Base-by-base conservation (phyloP, 345 rosid genomes). In the Erucastrum elatum region DNA sequence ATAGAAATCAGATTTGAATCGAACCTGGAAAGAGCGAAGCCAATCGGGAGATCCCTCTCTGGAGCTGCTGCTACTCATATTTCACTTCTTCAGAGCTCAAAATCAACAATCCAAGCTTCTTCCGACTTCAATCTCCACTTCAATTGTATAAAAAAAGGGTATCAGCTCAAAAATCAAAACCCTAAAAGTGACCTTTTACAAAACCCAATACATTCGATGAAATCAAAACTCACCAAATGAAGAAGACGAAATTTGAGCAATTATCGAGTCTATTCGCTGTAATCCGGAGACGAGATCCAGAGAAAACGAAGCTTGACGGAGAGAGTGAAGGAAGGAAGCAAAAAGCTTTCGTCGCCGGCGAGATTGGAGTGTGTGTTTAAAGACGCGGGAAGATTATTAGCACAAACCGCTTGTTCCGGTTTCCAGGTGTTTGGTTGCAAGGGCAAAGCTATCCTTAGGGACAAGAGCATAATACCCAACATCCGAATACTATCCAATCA, bases 11-110 rank as follows among this genome's bases (percentile, higher is more conserved):
- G 44, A 76, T 26, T 0, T 39, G 49, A 68, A 75, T 29, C 25
- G 10, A 53, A 92, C 96, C 96, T 87, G 83, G 74, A 81, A 93
- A 73, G 87, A 82, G 15, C 86, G 90, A 27, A 90, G 86, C 98
- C 94, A 93, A 65, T 93, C 93, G 0, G 98, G 94, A 84, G 98
- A 90, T 77, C 82, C 86, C 81, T 88, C 94, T 70, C 96, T 82
- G 26, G 92, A 86, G 81, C 82, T 83, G 77, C 89, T 87, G 80
- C 82, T 85, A 73, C 88, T 87, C 96, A 92, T 90, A 56, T 39
- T 75, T 37, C 68, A 65, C 72, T 70, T 75, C 68, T 46, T 59
- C 44, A 58, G 9, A 37, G 25, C 73, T 80, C 13, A 25, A 58
- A 39, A 7, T 4, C 75, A 64, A n/a, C 68, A 75, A 70, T 60